Percentiles rank a stretch among this genome's conserved stretches.
Evolutionary conservation across 208 protist species (phyloP).

Genomic region (Crithidia bombi): DNA sequence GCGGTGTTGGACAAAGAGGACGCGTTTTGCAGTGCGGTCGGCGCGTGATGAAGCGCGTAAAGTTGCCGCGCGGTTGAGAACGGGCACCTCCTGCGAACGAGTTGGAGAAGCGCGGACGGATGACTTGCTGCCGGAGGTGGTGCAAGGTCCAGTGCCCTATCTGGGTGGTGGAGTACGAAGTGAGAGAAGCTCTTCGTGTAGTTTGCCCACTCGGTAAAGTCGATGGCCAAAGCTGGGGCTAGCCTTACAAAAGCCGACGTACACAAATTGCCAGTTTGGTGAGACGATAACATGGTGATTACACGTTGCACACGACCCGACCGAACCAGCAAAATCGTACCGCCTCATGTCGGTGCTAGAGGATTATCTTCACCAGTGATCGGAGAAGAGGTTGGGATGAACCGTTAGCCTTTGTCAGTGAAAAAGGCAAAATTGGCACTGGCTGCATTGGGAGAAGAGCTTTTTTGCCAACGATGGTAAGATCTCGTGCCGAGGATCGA

Average conservation of each 20-base stretch:
- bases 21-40: background rate
- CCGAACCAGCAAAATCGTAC: background rate
- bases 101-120: background rate
- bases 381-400: background rate
- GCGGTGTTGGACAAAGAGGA: background rate
- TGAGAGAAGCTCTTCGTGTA: background rate
- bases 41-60: background rate
- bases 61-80: background rate
- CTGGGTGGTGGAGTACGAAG: constrained; percentile 3
- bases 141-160: background rate
- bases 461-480: background rate
- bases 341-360: background rate
- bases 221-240: background rate
- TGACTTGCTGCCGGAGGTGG: background rate
- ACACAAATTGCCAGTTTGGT: background rate
- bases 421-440: background rate
- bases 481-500: background rate
- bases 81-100: background rate
- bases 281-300: background rate
- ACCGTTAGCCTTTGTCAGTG: background rate
- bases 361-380: background rate
- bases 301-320: background rate
- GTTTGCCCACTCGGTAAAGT: background rate
- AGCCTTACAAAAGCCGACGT: background rate
- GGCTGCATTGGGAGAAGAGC: background rate